Base-by-base conservation (phyloP, 2,329 filamentous ascomycete species). In the Neoarthrinium moseri region DNA sequence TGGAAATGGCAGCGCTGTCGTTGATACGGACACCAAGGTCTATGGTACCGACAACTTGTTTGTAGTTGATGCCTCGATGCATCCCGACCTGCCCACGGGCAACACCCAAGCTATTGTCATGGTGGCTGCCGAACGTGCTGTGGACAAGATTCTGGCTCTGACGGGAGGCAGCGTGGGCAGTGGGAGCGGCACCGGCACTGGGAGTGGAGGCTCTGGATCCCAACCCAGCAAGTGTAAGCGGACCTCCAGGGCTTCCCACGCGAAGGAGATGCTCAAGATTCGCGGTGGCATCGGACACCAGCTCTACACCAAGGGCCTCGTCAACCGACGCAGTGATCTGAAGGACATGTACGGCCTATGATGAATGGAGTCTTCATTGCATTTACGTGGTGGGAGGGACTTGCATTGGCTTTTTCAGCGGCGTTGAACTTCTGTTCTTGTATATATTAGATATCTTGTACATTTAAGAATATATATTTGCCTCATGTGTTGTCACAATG, bases 31-130 rank as follows among this genome's bases (percentile, higher is more conserved):
- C 63, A 76, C 80, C 51, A 80, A 78, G 64, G 80, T 86, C n/a
- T 86, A 80, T 55, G 82, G 82, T 18, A 86, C 77, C 2, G 80
- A 85, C 56, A 86, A 86, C 64, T 68, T 86, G 36, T 85, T 81
- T 56, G 77, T 86, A 12, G 80, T 87, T 3, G 83, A 87, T 56
- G 83, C 78, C 2, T 80, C 76, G 48, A 81, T 87, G 52, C 84
- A 86, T 66, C 83, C 84, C 0, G 84, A 84, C 49, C 78, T 87
- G 57, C 75, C 82, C 6, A 83, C 82, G 0, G 82, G 82, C 12
- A 89, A 89, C 65, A 85, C 48, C 20, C 48, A 50, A 33, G 48
- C 48, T 46, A 66, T 66, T 37, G 60, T 67, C 43, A 56, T 62
- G 44, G 48, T 50, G 4, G 61, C 60, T n/a, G 56, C 64, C 17